Evolutionary conservation across 768 basidiomycete genomes (phyloP).

Genomic region (Fistulinella prunicolor): DNA sequence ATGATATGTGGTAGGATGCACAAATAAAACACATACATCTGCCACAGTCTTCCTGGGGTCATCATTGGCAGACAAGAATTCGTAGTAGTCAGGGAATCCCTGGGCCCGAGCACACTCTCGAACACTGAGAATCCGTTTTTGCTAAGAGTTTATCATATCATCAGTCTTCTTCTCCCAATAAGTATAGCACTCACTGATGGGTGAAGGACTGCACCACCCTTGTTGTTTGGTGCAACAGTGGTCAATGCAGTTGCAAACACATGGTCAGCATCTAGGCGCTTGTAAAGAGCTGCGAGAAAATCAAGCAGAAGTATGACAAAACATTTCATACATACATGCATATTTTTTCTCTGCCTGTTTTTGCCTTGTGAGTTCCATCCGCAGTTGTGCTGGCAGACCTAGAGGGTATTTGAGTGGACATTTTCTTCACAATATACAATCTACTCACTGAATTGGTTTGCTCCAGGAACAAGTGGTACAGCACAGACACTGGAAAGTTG

Average conservation of each 20-base stretch:
- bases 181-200: constrained; percentile 37
- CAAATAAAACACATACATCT: constrained; percentile 46
- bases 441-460: constrained; percentile 50
- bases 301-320: constrained; percentile 3
- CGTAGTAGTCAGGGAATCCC: constrained; percentile 72
- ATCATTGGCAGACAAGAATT: constrained; percentile 51
- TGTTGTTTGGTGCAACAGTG: constrained; percentile 46
- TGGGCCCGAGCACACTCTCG: constrained; percentile 71
- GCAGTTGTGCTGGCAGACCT: constrained; percentile 46
- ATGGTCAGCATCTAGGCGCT: constrained; percentile 49
- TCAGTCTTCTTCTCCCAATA: background rate
- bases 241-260: constrained; percentile 69
- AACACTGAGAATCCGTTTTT: constrained; percentile 67
- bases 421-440: background rate
- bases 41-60: constrained; percentile 34
- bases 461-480: constrained; percentile 50
- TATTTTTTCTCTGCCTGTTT: constrained; percentile 25
- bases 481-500: constrained; percentile 42
- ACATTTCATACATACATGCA: constrained; percentile 22
- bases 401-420: background rate
- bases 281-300: constrained; percentile 45
- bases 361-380: constrained; percentile 34
- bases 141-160: constrained; percentile 37
- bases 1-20: too few relatives aligned
- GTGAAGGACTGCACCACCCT: constrained; percentile 44